Percentiles rank a stretch among this genome's conserved stretches.
These are phyloP conservation scores for Sphaceloma murrayae DNA, from an alignment of 2,329 filamentous ascomycete species.

Conservation along the genomic window DNA sequence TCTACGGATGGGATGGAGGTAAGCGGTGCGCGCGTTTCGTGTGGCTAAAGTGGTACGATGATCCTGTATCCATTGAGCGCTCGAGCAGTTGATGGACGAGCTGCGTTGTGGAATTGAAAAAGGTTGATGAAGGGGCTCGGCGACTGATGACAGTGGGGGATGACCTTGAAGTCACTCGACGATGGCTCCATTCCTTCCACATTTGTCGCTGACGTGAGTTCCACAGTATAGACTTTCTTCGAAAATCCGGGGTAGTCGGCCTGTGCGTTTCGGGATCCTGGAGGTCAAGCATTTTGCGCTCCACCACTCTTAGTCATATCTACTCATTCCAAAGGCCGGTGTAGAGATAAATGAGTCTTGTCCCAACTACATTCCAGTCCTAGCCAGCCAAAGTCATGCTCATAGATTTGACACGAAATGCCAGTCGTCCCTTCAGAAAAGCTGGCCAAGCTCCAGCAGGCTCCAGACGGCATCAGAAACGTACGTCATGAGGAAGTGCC, in stretches of 20 bases:
- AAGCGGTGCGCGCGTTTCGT: conserved; percentile 2
- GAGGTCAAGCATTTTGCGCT: conserved; percentile 13
- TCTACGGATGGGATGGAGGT: not conserved
- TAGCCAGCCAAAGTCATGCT: too few species aligned
- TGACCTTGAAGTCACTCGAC: conserved; percentile 13
- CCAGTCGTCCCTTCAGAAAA: conserved; percentile 85
- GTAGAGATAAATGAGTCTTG: too few species aligned
- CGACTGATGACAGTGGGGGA: conserved; percentile 7
- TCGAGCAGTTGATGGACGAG: not conserved
- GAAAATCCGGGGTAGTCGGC: conserved; percentile 9
- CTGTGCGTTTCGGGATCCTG: conserved; percentile 2
- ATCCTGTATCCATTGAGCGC: conserved; percentile 10
- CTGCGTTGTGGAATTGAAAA: not conserved
- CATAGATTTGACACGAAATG: too few species aligned
- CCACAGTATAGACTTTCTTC: not conserved
- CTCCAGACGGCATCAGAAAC: conserved; percentile 84
- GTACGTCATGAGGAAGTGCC: conserved; percentile 42
- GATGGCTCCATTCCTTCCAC: conserved; percentile 13
- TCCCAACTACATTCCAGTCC: too few species aligned
- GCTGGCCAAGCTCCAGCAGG: conserved; percentile 78
- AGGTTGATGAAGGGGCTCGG: not conserved
- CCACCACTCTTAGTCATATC: conserved; percentile 6
- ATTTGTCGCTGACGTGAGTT: conserved; percentile 7
- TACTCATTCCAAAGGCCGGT: not conserved
- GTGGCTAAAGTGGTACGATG: not conserved